These are phyloP conservation scores for Acanthamoeba lenticulata DNA, from an alignment of 208 protist genomes.

Conservation along the genomic window DNA sequence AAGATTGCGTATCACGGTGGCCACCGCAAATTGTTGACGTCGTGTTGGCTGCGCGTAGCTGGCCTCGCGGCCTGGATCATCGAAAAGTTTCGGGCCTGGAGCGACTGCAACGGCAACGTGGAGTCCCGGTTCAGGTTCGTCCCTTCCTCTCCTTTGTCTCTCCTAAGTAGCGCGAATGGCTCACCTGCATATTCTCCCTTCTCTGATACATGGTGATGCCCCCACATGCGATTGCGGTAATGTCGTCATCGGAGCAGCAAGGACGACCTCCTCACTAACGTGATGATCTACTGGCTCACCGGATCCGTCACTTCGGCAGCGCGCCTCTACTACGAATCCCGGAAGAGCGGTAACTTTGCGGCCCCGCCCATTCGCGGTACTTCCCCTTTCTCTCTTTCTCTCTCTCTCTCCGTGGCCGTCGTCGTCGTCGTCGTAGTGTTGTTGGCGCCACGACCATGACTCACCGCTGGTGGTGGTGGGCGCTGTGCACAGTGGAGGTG, in stretches of 20 bases:
- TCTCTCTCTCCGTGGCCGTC: background rate
- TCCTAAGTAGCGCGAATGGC: background rate
- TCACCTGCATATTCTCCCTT: background rate
- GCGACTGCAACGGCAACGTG: conserved; percentile 30
- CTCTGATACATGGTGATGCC: background rate
- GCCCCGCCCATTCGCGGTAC: background rate
- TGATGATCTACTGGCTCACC: conserved; percentile 67
- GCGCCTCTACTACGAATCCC: conserved; percentile 58
- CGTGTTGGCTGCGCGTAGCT: background rate
- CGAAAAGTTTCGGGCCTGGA: conserved; percentile 48
- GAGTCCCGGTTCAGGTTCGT: background rate
- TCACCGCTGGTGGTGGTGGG: background rate
- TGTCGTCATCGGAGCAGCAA: too few species aligned
- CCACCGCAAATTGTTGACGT: background rate
- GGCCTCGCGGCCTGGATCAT: conserved; percentile 32
- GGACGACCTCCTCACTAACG: conserved; percentile 42
- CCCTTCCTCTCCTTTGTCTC: background rate
- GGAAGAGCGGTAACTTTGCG: background rate
- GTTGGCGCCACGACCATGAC: too few species aligned
- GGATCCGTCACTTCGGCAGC: background rate
- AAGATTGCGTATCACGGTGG: background rate
- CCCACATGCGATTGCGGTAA: background rate
- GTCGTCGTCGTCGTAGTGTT: background rate
- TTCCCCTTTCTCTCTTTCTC: background rate
- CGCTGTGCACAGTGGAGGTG: background rate